A percentile compares a stretch with the other conserved stretches of the same genome.
phyloP scores from a whole-genome alignment of 805 yeast genomes.

The Ogataea trehalophila region DNA sequence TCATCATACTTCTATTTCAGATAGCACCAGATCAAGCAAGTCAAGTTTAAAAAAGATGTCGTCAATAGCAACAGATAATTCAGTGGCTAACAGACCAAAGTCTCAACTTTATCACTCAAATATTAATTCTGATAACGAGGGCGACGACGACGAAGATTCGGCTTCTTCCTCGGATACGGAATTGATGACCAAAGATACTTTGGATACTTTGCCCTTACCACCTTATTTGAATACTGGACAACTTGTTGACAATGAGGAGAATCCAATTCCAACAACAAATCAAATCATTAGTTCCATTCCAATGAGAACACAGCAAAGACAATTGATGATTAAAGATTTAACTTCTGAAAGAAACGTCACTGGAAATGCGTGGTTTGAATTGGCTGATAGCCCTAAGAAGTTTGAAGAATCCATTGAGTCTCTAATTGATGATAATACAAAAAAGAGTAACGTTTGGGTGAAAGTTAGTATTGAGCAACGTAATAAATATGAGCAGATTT shows the following conservation, averaged over 20 bases:
- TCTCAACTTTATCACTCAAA: neutral
- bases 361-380: constrained; percentile 22
- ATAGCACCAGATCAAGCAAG: neutral
- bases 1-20: constrained; percentile 2
- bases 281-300: constrained; percentile 8
- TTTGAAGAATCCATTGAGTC: constrained; percentile 3
- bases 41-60: neutral
- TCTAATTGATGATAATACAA: neutral
- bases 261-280: neutral
- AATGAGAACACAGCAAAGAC: constrained; percentile 28
- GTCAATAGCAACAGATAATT: neutral
- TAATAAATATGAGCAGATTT: constrained; percentile 24
- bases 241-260: neutral
- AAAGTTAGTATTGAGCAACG: constrained; percentile 23
- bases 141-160: neutral
- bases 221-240: too few relatives aligned
- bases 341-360: constrained; percentile 7
- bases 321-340: constrained; percentile 22
- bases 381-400: constrained; percentile 1
- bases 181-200: neutral
- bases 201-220: neutral
- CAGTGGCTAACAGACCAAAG: neutral
- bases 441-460: constrained; percentile 17
- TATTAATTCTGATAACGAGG: neutral
- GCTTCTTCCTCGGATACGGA: neutral